Evolutionary conservation across 2,329 filamentous ascomycete genomes (phyloP).

Genomic region (Bipolaris bicolor): DNA sequence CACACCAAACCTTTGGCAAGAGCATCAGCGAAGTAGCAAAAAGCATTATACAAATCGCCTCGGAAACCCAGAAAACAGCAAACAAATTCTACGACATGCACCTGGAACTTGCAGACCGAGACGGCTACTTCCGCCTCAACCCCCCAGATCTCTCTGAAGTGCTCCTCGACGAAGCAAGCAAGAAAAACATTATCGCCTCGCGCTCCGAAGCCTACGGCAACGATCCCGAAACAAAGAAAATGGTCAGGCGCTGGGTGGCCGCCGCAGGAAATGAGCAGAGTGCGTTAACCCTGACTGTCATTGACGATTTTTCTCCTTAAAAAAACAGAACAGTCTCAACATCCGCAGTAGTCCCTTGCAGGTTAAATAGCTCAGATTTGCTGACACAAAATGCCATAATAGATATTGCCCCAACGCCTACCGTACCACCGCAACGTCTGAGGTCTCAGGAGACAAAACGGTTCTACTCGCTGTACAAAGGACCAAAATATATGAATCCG

Average conservation of each 20-base stretch:
- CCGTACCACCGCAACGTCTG: background rate
- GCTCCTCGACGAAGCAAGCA: slow-evolving; percentile 10
- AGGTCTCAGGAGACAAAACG: slow-evolving; percentile 4
- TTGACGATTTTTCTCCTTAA: slow-evolving; percentile 4
- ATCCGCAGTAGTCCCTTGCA: background rate
- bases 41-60: slow-evolving; percentile 13
- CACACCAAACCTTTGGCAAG: slow-evolving; percentile 4
- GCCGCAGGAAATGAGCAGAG: slow-evolving; percentile 11
- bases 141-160: slow-evolving; percentile 9
- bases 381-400: background rate
- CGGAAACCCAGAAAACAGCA: slow-evolving; percentile 15
- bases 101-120: background rate
- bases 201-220: slow-evolving; percentile 5
- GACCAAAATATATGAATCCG: slow-evolving; percentile 10
- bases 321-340: background rate
- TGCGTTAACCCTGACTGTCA: slow-evolving; percentile 8
- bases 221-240: background rate
- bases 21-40: slow-evolving; percentile 9
- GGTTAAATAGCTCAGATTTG: background rate
- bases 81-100: slow-evolving; percentile 7
- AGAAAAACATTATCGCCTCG: slow-evolving; percentile 6
- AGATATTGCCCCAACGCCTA: background rate
- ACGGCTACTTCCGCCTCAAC: slow-evolving; percentile 12
- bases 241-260: background rate
- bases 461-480: slow-evolving; percentile 14